Base-by-base conservation (phyloP, 495 filamentous ascomycete species). In the Penicillium canariense region DNA sequence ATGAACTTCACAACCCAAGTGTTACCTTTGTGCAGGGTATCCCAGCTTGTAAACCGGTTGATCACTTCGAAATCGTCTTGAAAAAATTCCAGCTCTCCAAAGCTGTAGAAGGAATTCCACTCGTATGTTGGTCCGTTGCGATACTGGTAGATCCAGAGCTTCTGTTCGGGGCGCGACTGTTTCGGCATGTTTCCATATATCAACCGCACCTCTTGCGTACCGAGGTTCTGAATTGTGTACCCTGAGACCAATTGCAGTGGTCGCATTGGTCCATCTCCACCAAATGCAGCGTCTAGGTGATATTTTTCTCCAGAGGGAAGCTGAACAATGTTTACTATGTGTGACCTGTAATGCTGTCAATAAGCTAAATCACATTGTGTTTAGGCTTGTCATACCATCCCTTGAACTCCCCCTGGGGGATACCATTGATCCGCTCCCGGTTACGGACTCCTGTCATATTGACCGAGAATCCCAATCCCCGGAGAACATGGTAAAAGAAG, bases 271-370 rank as follows among this genome's bases (percentile, higher is more conserved):
- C 84, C 85, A 59, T 84, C 78, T 17, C 75, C 72, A 4, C 89
- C 90, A 50, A 91, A 91, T 0, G 81, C 87, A 11, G 89, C 85
- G 55, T 95, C 89, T 2, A 91, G 72, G 38, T 83, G 73, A 50
- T 81, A 89, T 53, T 74, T 74, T 9, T 60, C 22, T 11, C 64
- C 67, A 7, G 62, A 60, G 18, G 67, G 56, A 5, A 91, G 73
- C 9, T 72, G 77, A 31, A 90, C 79, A 28, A 93, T 78, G 65
- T 85, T 89, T 28, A 87, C 77, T 67, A 88, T 86, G 65, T 93
- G 89, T 17, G 70, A 75, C 82, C 84, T 86, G 39, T 0, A 1
- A 3, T 14, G 1, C 17, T 46, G 26, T 46, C 6, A 46, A 17
- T 28, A 32, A 32, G 30, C 6, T 32, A 12, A 32, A 28, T 27